Percentiles rank a stretch among this genome's conserved stretches.
phyloP scores from a whole-genome alignment of 129 eudicot genomes.

The Ambrosia artemisiifolia region DNA sequence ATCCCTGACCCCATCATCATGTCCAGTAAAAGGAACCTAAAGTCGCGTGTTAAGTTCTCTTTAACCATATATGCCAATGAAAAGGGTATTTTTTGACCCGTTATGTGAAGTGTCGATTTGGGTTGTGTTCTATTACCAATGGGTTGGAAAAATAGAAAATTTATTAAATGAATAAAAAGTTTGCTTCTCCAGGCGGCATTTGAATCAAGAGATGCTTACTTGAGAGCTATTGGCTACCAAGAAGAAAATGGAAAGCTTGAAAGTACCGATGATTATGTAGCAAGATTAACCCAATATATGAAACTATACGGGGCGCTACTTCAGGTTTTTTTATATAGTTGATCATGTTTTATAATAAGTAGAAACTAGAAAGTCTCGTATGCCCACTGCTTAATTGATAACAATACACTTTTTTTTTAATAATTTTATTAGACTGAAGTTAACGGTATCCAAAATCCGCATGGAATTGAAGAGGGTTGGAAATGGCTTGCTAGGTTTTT shows the following conservation, averaged over 20 bases:
- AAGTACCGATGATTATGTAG: slow-evolving; percentile 44
- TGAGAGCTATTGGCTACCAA: slow-evolving; percentile 66
- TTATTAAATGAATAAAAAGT: neutral
- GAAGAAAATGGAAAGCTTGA: slow-evolving; percentile 85
- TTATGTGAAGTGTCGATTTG: neutral
- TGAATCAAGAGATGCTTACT: slow-evolving; percentile 51
- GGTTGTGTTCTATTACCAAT: neutral
- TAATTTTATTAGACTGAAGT: slow-evolving; percentile 64
- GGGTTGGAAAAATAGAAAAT: neutral
- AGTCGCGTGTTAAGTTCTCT: neutral
- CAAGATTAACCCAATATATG: slow-evolving; percentile 50
- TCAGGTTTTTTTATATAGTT: slow-evolving; percentile 55
- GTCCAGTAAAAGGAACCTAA: slow-evolving; percentile 5
- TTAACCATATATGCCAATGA: slow-evolving; percentile 2
- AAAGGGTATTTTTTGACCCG: neutral
- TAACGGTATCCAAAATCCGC: slow-evolving; percentile 54
- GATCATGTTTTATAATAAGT: neutral
- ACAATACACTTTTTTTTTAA: neutral
- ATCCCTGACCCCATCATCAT: neutral
- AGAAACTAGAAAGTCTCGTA: neutral
- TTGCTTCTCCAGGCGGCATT: slow-evolving; percentile 46
- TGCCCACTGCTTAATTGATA: neutral
- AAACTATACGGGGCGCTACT: slow-evolving; percentile 89
- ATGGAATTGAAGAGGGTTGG: slow-evolving; percentile 93
- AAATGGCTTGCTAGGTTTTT: slow-evolving; percentile 88